phyloP scores from a whole-genome alignment of 1,139 yeast species.

The Hyphopichia burtonii region DNA sequence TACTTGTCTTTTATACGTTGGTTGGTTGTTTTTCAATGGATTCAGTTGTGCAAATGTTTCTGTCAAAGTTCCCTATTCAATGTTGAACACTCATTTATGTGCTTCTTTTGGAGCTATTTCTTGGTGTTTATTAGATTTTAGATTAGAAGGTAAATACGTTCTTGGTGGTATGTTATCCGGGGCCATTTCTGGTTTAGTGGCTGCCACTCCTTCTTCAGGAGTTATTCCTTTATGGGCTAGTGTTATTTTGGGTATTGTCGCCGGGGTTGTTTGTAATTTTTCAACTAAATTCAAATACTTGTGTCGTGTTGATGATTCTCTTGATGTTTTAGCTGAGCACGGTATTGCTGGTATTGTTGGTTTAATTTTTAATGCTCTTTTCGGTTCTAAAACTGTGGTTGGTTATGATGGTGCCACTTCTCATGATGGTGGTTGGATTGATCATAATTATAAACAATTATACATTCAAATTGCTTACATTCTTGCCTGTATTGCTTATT shows the following conservation, averaged over 20 bases:
- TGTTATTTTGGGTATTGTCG: conserved; percentile 73
- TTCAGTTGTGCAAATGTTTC: conserved; percentile 71
- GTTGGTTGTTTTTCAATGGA: conserved; percentile 90
- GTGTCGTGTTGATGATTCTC: conserved; percentile 81
- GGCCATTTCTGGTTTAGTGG: conserved; percentile 89
- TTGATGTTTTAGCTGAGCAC: conserved; percentile 97
- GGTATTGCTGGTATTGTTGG: conserved; percentile 95
- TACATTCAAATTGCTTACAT: conserved; percentile 87
- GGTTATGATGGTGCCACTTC: conserved; percentile 84
- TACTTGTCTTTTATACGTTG: conserved; percentile 61
- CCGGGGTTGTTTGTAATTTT: conserved; percentile 87
- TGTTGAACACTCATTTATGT: conserved; percentile 86
- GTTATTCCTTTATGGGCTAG: conserved; percentile 91
- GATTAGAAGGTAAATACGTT: conserved; percentile 88
- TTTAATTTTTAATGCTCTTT: conserved; percentile 78
- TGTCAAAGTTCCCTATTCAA: conserved; percentile 72
- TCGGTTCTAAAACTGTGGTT: conserved; percentile 83
- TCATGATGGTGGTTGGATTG: conserved; percentile 89
- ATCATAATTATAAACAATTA: conserved; percentile 87
- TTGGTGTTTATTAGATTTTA: conserved; percentile 88
- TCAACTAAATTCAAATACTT: conserved; percentile 85
- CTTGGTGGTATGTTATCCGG: conserved; percentile 97
- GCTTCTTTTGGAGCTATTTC: conserved; percentile 91
- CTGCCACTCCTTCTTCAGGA: conserved; percentile 95
- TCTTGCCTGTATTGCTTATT: conserved; percentile 71